phyloP scores from a whole-genome alignment of 1,284 basidiomycete species.

The Ganoderma lingzhi region DNA sequence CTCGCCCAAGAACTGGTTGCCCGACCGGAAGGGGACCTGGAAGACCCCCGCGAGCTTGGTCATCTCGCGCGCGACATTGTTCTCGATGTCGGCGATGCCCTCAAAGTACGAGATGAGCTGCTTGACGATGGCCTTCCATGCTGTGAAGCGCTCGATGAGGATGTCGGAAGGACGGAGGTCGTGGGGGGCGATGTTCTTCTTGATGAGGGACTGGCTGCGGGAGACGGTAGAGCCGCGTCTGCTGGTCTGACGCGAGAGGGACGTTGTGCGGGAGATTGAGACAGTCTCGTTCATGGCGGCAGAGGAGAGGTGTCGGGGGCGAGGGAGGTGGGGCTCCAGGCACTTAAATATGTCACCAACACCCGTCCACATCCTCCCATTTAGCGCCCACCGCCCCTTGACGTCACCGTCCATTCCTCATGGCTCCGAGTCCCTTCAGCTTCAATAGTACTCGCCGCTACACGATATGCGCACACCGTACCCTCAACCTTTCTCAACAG shows the following conservation, averaged over 20 bases:
- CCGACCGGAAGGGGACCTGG: constrained; percentile 95
- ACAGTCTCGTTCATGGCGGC: constrained; percentile 51
- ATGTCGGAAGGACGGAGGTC: constrained; percentile 96
- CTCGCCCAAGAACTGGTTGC: constrained; percentile 96
- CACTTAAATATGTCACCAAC: neutral
- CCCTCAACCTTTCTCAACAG: too few species aligned
- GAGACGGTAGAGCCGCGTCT: constrained; percentile 74
- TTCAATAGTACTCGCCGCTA: neutral
- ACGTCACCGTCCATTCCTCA: constrained; percentile 15
- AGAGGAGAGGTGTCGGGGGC: neutral
- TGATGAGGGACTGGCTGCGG: constrained; percentile 85
- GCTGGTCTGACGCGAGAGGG: constrained; percentile 69
- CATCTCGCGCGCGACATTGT: constrained; percentile 94
- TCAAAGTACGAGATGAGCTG: constrained; percentile 91
- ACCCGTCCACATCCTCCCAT: neutral
- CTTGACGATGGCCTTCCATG: constrained; percentile 96
- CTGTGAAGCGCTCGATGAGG: constrained; percentile 94
- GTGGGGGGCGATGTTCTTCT: constrained; percentile 88
- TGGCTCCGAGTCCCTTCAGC: neutral
- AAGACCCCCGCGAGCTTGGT: constrained; percentile 97
- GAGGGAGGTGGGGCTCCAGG: constrained; percentile 4
- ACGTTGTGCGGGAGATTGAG: constrained; percentile 73
- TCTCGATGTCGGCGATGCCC: constrained; percentile 95
- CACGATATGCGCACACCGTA: too few species aligned
- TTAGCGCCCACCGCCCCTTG: constrained; percentile 9